phyloP scores from a whole-genome alignment of 805 yeast genomes.

The Soucietia sequanensis region DNA sequence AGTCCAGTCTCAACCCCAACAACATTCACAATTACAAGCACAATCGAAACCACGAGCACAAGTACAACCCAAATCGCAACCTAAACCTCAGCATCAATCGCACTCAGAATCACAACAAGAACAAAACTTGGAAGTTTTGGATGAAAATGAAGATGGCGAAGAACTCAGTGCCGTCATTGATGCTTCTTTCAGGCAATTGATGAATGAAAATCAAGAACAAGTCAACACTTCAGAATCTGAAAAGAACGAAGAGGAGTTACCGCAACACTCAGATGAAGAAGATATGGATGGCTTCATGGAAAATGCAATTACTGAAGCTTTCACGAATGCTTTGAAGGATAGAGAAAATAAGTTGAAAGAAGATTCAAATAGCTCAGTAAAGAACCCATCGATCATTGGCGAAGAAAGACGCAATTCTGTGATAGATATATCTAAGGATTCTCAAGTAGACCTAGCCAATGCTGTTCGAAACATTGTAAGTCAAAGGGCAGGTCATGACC shows the following conservation, averaged over 20 bases:
- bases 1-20: too few species aligned
- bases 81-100: slow-evolving; percentile 1
- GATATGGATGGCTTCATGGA: slow-evolving; percentile 18
- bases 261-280: slow-evolving; percentile 1
- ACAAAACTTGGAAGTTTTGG: slow-evolving; percentile 1
- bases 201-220: background rate
- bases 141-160: too few species aligned
- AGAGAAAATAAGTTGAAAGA: slow-evolving; percentile 3
- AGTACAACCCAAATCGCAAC: background rate
- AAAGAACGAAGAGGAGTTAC: background rate
- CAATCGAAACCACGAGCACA: background rate
- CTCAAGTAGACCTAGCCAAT: slow-evolving; percentile 16
- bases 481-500: slow-evolving; percentile 16
- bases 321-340: slow-evolving; percentile 21
- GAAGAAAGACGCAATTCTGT: background rate
- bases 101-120: slow-evolving; percentile 2
- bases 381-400: background rate
- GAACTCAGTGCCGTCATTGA: slow-evolving; percentile 17
- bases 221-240: slow-evolving; percentile 1
- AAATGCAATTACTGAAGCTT: slow-evolving; percentile 29
- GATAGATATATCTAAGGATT: background rate
- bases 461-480: slow-evolving; percentile 26
- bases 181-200: slow-evolving; percentile 18
- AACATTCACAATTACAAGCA: too few species aligned
- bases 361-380: slow-evolving; percentile 1